Conservation (phyloP, 305 asterid genomes). For the Petunia hybrid region DNA sequence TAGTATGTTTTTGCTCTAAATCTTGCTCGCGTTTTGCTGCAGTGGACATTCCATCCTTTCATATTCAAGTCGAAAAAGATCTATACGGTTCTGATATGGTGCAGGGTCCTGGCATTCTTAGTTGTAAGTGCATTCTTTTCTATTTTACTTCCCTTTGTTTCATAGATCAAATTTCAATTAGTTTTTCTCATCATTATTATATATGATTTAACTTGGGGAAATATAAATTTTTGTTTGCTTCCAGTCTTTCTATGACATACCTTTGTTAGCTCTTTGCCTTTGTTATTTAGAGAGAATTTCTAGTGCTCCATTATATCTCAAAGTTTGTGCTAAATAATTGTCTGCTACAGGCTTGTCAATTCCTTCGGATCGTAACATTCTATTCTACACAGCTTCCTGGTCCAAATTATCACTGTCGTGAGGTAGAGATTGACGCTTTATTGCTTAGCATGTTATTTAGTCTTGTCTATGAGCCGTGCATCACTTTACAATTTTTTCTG, state of each 20-base stretch:
- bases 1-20: neutral
- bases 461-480: neutral
- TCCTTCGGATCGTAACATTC: constrained; percentile 87
- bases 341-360: constrained; percentile 78
- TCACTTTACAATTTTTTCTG: neutral
- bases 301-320: neutral
- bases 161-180: neutral
- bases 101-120: constrained; percentile 91
- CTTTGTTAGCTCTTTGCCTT: neutral
- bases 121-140: constrained; percentile 63
- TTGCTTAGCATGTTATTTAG: neutral
- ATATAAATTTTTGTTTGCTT: neutral
- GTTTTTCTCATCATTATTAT: neutral
- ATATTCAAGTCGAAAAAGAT: constrained; percentile 85
- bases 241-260: neutral
- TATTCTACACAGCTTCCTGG: constrained; percentile 98
- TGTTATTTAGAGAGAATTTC: neutral
- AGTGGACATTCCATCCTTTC: constrained; percentile 99
- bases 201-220: constrained; percentile 5
- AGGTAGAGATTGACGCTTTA: constrained; percentile 53
- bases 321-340: constrained; percentile 20
- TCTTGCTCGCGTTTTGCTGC: constrained; percentile 37
- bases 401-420: constrained; percentile 97
- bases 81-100: constrained; percentile 92
- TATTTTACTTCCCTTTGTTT: neutral